Evolutionary conservation across 352 stramenopile species (phyloP), one percentile per base, ranked within the genome.

Genomic region (Phytopythium boreale): DNA sequence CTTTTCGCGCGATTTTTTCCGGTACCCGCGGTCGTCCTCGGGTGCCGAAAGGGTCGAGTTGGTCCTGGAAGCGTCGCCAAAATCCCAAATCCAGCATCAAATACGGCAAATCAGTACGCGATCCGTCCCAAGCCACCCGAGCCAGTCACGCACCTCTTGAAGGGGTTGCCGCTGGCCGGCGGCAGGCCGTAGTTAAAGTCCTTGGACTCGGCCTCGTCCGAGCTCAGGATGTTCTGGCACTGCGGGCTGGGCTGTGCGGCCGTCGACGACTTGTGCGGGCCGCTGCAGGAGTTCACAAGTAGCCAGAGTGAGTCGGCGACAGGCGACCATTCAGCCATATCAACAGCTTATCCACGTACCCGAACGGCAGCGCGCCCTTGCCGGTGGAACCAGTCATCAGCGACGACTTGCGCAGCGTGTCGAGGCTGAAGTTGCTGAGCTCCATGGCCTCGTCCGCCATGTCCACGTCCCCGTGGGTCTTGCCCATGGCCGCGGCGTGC

Each of bases 1-100:
- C 66, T 90, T 92, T 50, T 92, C 83, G 17, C 83, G 69, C 19
- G 81, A 90, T 56, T 92, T 92, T 64, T 92, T 92, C 20, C 81
- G 73, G 56, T 79, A 87, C 11, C 82, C 80, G 56, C 80, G 74
- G 47, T 88, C 79, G 37, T 89, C 80, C 59, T 92, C 78, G 12
- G 63, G 69, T 37, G 67, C 55, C 36, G 12, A 68, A 2, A 63
- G 56, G 24, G 64, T 67, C 49, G 70, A 62, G n/a, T 43, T 53
- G 52, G 24, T 22, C 46, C 27, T 63, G 15, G n/a, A n/a, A n/a
- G n/a, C n/a, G n/a, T n/a, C n/a, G n/a, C n/a, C n/a, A n/a, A n/a
- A n/a, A n/a, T n/a, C n/a, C n/a, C n/a, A n/a, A n/a, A n/a, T n/a
- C n/a, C n/a, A n/a, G n/a, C n/a, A n/a, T n/a, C n/a, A n/a, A n/a